Base-by-base conservation (phyloP, 345 rosid genomes). In the Populus euphratica region DNA sequence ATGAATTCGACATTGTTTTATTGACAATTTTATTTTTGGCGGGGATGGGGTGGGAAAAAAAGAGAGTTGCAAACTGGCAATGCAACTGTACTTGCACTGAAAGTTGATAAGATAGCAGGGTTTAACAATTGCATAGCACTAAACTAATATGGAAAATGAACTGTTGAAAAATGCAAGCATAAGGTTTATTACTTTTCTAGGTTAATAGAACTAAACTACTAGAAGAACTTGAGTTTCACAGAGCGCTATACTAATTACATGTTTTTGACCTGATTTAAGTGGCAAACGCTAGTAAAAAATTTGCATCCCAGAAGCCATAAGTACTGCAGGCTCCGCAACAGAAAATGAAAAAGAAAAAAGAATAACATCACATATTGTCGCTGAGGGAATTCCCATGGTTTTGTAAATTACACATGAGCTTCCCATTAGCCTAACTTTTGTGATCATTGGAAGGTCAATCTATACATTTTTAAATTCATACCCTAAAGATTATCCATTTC, bases 391-490 rank as follows among this genome's bases (percentile, higher is more conserved):
- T 68, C 31, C 68, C 49, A 38, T 72, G 61, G 78, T 67, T 68
- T 8, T 38, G 66, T 76, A 76, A 82, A 78, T 70, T 79, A 74
- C 83, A 56, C 61, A 68, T 21, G 61, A 79, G 77, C 76, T 79
- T 63, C 39, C 62, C 62, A 68, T 41, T 44, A 38, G 17, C 66
- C 80, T 78, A 73, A 74, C 71, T 68, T 78, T 63, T 8, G 61
- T 36, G 47, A 76, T 52, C 76, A 75, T 75, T 49, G 65, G 71
- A 79, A 70, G 68, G 67, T 81, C 78, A 80, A 83, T 81, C 89
- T 88, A 83, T 86, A 88, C 91, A 86, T 62, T 82, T 52, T 72
- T 52, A 49, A 65, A 56, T 64, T 44, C 72, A 17, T 33, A 2
- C 0, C 59, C 25, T 12, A 33, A 8, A 35, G 31, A 65, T 16